Percentiles rank a stretch among this genome's conserved stretches.
phyloP scores from a whole-genome alignment of 2,329 filamentous ascomycete species.

The Ilyonectria destructans region DNA sequence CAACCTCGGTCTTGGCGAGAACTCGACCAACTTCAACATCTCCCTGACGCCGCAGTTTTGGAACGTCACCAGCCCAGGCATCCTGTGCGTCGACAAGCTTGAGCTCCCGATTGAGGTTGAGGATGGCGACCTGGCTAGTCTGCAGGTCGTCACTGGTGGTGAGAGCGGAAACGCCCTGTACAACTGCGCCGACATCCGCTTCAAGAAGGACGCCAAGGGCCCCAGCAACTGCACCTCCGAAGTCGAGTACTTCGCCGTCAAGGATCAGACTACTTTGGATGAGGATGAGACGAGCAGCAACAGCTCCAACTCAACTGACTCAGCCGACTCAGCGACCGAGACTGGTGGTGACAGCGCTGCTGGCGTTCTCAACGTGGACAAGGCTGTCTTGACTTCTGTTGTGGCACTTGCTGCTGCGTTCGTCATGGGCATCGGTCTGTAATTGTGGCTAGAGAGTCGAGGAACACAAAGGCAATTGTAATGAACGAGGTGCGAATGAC shows the following conservation, averaged over 20 bases:
- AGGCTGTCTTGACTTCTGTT: conserved; percentile 53
- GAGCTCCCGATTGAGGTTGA: conserved; percentile 68
- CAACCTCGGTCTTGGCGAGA: conserved; percentile 67
- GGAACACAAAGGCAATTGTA: conserved; percentile 11
- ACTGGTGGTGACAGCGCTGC: conserved; percentile 45
- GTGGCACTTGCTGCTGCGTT: conserved; percentile 59
- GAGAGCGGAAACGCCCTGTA: conserved; percentile 75
- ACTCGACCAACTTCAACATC: conserved; percentile 78
- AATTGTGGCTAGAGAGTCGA: conserved; percentile 27
- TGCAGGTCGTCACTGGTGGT: conserved; percentile 80
- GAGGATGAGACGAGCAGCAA: conserved; percentile 28
- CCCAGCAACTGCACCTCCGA: conserved; percentile 56
- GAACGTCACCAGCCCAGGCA: conserved; percentile 73
- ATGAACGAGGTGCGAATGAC: conserved; percentile 16
- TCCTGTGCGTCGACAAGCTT: conserved; percentile 77
- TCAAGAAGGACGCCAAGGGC: conserved; percentile 68
- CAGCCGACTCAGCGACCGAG: conserved; percentile 24
- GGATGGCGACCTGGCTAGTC: conserved; percentile 75
- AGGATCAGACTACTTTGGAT: conserved; percentile 47
- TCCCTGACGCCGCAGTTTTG: conserved; percentile 74
- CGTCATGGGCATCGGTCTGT: conserved; percentile 56
- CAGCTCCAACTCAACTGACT: conserved; percentile 39
- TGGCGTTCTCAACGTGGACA: conserved; percentile 44
- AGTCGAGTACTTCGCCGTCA: conserved; percentile 62
- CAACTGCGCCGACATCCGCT: conserved; percentile 83